Percentiles rank a stretch among this genome's conserved stretches.
These are phyloP conservation scores for Starmerella potacharoeniae DNA, from an alignment of 805 yeast genomes.

Conservation along the genomic window DNA sequence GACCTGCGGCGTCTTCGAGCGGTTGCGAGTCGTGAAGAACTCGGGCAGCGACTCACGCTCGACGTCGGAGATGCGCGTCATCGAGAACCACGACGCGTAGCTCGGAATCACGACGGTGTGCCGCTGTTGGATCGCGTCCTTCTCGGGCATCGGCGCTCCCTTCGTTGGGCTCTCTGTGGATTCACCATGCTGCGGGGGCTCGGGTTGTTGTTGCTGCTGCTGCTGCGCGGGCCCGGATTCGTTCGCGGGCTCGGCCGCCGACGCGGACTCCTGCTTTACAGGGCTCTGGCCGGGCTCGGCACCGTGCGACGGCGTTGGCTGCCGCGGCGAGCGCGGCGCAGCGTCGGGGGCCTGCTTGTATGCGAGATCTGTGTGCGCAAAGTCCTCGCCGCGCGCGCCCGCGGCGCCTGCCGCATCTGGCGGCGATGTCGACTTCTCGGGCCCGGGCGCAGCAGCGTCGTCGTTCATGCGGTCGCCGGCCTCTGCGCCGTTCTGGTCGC, in stretches of 20 bases:
- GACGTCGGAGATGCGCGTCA: conserved; percentile 59
- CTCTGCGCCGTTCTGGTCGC: background rate
- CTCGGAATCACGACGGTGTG: conserved; percentile 81
- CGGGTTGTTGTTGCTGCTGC: background rate
- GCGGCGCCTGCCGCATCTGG: too few species aligned
- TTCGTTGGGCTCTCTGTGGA: conserved; percentile 2
- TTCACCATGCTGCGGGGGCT: background rate
- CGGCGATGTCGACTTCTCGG: background rate
- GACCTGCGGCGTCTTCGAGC: conserved; percentile 70
- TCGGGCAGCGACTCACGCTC: conserved; percentile 82
- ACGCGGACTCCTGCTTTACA: too few species aligned
- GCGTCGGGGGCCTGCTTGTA: too few species aligned
- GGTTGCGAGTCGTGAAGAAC: conserved; percentile 51
- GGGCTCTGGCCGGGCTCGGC: too few species aligned
- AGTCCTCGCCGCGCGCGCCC: too few species aligned
- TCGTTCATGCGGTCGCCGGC: background rate
- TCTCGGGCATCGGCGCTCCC: conserved; percentile 15
- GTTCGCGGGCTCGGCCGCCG: too few species aligned
- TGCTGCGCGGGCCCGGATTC: background rate
- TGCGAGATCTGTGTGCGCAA: too few species aligned
- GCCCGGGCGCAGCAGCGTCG: background rate
- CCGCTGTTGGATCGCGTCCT: conserved; percentile 41
- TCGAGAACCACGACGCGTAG: conserved; percentile 74
- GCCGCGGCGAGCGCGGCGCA: too few species aligned
- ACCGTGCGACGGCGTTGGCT: too few species aligned